Conservation (phyloP, 1,284 basidiomycete genomes). For the Somion occarium region DNA sequence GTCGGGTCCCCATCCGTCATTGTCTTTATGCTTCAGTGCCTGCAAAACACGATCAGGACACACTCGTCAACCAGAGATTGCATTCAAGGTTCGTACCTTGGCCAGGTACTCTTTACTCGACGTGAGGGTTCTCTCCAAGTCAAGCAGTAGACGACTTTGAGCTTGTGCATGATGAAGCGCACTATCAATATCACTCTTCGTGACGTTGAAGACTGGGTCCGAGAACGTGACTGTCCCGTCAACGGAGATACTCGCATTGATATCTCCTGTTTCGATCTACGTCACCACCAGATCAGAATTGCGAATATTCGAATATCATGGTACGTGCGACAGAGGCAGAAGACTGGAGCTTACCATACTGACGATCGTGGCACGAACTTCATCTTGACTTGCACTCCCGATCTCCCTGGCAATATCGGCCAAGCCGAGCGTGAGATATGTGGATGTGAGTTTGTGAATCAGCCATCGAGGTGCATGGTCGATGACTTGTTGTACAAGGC, state of each 20-base stretch:
- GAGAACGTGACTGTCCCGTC: conserved; percentile 70
- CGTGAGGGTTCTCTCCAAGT: conserved; percentile 53
- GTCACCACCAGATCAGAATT: neutral
- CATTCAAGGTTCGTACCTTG: conserved; percentile 37
- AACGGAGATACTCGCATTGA: conserved; percentile 58
- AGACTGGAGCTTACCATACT: conserved; percentile 78
- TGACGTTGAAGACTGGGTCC: conserved; percentile 56
- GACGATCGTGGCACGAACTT: conserved; percentile 54
- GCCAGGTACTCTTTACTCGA: conserved; percentile 61
- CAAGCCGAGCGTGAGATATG: conserved; percentile 72
- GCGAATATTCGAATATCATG: neutral
- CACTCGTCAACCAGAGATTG: neutral
- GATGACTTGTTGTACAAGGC: conserved; percentile 62
- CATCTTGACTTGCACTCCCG: conserved; percentile 48
- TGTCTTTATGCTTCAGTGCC: conserved; percentile 28
- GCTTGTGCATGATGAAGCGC: conserved; percentile 57
- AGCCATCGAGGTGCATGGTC: conserved; percentile 67
- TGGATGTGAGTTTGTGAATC: conserved; percentile 71
- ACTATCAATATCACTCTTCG: conserved; percentile 60
- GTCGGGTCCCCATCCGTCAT: conserved; percentile 21
- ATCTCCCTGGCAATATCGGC: conserved; percentile 62
- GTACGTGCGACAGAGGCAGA: conserved; percentile 10
- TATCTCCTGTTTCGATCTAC: conserved; percentile 66
- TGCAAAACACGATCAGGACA: no score
- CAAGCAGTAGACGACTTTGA: conserved; percentile 46